phyloP scores from a whole-genome alignment of 1,139 yeast species.

The Eremothecium sinecaudum region DNA sequence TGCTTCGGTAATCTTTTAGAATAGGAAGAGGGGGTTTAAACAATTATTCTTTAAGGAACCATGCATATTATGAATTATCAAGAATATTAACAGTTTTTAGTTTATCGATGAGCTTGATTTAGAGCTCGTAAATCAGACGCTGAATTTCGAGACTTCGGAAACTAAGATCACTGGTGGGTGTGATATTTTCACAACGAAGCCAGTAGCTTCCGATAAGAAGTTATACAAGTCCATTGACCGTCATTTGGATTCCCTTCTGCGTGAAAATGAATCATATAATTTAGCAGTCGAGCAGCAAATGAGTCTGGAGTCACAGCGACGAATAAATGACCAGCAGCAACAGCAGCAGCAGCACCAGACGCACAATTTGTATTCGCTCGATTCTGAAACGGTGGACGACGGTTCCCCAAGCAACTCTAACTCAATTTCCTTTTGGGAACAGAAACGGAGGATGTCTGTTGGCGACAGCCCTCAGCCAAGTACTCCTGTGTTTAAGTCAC shows the following conservation, averaged over 20 bases:
- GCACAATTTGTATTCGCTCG: background rate
- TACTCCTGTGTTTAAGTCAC: slow-evolving; percentile 15
- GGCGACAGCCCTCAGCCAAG: slow-evolving; percentile 16
- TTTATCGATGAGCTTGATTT: slow-evolving; percentile 88
- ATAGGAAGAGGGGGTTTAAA: no score
- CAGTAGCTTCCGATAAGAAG: slow-evolving; percentile 82
- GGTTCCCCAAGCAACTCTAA: background rate
- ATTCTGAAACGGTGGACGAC: background rate
- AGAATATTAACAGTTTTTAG: no score
- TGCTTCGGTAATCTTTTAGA: no score
- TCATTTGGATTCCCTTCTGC: slow-evolving; percentile 58
- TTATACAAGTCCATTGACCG: slow-evolving; percentile 80
- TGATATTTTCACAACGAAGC: slow-evolving; percentile 88
- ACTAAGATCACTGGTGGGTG: slow-evolving; percentile 87
- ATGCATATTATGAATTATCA: no score
- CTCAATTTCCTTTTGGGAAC: slow-evolving; percentile 30
- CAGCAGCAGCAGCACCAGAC: background rate
- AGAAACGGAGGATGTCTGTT: slow-evolving; percentile 31
- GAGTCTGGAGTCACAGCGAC: slow-evolving; percentile 9
- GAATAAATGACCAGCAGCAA: background rate
- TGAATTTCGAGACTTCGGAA: slow-evolving; percentile 81
- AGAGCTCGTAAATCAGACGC: slow-evolving; percentile 77
- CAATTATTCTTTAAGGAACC: no score
- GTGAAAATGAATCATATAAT: slow-evolving; percentile 36
- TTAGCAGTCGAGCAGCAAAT: slow-evolving; percentile 24